phyloP scores from a whole-genome alignment of 768 basidiomycete species.

The Lentinula lateritia region DNA sequence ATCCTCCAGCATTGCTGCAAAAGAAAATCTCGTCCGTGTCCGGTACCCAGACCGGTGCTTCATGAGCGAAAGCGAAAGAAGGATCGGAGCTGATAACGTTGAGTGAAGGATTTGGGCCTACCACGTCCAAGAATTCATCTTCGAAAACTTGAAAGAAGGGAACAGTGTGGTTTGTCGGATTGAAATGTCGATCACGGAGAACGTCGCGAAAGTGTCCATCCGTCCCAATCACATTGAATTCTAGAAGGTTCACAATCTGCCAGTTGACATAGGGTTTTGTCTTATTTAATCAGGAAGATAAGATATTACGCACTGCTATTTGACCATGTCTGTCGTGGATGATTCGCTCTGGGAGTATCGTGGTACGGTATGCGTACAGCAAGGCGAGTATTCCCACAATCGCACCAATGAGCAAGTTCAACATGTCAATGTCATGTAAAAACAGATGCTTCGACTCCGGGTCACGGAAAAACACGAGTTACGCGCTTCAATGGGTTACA shows the following conservation, averaged over 20 bases:
- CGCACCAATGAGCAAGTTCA: neutral
- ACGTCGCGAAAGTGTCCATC: constrained; percentile 13
- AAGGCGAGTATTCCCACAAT: neutral
- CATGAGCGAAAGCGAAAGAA: constrained; percentile 48
- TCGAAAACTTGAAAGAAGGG: constrained; percentile 52
- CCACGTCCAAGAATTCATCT: constrained; percentile 35
- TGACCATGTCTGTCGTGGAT: neutral
- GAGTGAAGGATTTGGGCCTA: constrained; percentile 40
- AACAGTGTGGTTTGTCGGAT: constrained; percentile 39
- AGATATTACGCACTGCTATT: neutral
- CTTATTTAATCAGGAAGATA: neutral
- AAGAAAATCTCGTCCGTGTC: constrained; percentile 50
- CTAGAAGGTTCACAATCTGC: constrained; percentile 10
- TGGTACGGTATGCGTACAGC: neutral
- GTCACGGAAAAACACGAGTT: neutral
- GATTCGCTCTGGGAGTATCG: neutral
- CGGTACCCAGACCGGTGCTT: constrained; percentile 48
- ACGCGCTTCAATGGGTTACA: neutral
- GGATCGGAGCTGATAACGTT: constrained; percentile 37
- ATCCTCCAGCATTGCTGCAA: constrained; percentile 33
- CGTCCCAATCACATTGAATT: constrained; percentile 13
- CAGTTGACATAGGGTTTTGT: neutral
- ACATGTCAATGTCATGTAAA: neutral
- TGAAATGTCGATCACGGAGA: constrained; percentile 33
- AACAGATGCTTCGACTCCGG: neutral